Conservation (phyloP, 2,329 filamentous ascomycete species). For the Cladosporium oxysporum region DNA sequence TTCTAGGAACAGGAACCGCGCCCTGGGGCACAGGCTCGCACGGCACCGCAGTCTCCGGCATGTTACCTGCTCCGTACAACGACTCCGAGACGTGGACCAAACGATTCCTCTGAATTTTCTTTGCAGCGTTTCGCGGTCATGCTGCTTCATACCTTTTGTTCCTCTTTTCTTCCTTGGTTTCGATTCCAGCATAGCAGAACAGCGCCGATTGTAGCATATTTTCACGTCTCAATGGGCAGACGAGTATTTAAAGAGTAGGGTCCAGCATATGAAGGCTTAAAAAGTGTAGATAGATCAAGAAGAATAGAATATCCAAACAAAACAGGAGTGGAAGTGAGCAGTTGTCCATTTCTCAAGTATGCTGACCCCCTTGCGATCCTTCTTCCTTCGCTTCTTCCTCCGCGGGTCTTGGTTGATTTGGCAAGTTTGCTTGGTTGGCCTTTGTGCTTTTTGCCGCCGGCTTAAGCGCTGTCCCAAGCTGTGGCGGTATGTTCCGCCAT, state of each 20-base stretch:
- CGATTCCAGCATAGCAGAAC: neutral
- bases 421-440: neutral
- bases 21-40: neutral
- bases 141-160: neutral
- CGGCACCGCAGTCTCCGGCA: slow-evolving; percentile 2
- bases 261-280: neutral
- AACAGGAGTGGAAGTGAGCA: neutral
- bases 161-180: neutral
- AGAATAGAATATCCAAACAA: neutral
- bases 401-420: neutral
- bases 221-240: neutral
- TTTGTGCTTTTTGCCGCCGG: neutral
- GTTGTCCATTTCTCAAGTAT: neutral
- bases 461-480: neutral
- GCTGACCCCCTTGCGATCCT: neutral
- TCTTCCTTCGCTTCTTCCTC: neutral
- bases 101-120: neutral
- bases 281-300: neutral
- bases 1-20: slow-evolving; percentile 3
- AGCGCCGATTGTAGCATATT: neutral
- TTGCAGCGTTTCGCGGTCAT: neutral
- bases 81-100: neutral
- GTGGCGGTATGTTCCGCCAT: too few species aligned
- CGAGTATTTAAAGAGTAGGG: neutral
- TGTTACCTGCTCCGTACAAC: neutral